Base-by-base conservation (phyloP, 139 green algal genomes). In the Micractinium sp. region DNA sequence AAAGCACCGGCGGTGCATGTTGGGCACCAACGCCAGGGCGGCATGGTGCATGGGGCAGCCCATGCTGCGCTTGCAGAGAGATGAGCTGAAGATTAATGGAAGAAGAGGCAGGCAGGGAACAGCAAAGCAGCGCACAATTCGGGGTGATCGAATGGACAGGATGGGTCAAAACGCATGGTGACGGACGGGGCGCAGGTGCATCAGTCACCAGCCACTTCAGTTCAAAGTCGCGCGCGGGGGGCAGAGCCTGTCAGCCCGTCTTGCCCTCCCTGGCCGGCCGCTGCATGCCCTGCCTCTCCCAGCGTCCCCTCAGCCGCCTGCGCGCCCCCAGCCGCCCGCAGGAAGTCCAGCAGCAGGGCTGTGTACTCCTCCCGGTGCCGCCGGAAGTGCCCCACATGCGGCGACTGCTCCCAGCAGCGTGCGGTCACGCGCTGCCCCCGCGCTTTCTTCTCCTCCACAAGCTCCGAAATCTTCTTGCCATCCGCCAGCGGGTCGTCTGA, bases 321-420 rank as follows among this genome's bases (percentile, higher is more conserved):
- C 78, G 2, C 25, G 1, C 20, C 20, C 22, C 16, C 78, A 25
- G 39, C 53, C 12, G 1, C 38, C 47, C 5, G 33, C n/a, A 90
- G n/a, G 56, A 87, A 87, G 33, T 60, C 38, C 31, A 87, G 66
- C 56, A 90, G 74, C 41, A 90, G 76, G 7, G 20, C 18, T 0
- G 47, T 87, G 81, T 90, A 90, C 87, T 90, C 87, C 31, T 79
- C 41, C 16, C 33, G 15, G n/a, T 90, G 87, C 27, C 41, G 81
- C 53, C 87, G 35, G 76, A 90, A 71, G 56, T 90, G 87, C 22
- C 38, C 76, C 16, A 86, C 78, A 35, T 90, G 87, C 29, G 39
- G n/a, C 18, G 77, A 87, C 7, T 16, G 53, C n/a, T 87, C 12
- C 87, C 87, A 90, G 41, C 77, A 29, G 20, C 81, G 77, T 0